Evolutionary conservation across 23 red algal genomes (phyloP).

Genomic region (Cyanidiococcus yangmingshanensis): DNA sequence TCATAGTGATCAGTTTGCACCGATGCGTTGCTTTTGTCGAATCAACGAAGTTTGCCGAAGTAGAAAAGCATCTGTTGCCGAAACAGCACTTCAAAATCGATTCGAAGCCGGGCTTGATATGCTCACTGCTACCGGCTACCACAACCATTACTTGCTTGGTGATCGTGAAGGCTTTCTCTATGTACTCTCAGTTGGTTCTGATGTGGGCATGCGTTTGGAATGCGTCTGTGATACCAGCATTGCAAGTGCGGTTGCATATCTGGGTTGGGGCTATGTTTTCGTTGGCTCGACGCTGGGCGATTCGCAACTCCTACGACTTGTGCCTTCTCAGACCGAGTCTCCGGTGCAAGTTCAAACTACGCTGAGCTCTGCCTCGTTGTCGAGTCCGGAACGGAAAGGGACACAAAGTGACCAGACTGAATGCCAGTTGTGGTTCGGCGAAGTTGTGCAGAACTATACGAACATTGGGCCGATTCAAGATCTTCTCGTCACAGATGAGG

Average conservation of each 20-base stretch:
- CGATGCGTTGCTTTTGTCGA: background rate
- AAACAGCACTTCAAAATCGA: slow-evolving; percentile 28
- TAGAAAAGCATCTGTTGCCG: background rate
- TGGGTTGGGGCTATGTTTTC: slow-evolving; percentile 74
- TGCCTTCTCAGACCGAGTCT: slow-evolving; percentile 12
- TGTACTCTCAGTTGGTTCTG: slow-evolving; percentile 52
- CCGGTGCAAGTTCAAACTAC: background rate
- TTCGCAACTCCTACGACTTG: slow-evolving; percentile 63
- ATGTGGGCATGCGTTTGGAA: slow-evolving; percentile 41
- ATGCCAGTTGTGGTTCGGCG: slow-evolving; percentile 20
- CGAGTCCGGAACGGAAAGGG: slow-evolving; percentile 16
- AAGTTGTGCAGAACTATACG: slow-evolving; percentile 69
- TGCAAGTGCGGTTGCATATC: slow-evolving; percentile 56
- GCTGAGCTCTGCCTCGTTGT: background rate
- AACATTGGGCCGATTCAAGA: slow-evolving; percentile 88
- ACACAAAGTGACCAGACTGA: background rate
- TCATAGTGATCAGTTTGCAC: background rate
- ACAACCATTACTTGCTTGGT: slow-evolving; percentile 54
- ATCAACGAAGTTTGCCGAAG: background rate
- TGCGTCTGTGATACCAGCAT: slow-evolving; percentile 58
- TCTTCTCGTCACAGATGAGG: slow-evolving; percentile 73
- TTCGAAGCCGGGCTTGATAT: slow-evolving; percentile 24
- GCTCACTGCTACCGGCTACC: background rate
- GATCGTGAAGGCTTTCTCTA: slow-evolving; percentile 71
- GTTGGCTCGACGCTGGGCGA: slow-evolving; percentile 68